A percentile compares a stretch with the other conserved stretches of the same genome.
phyloP scores from a whole-genome alignment of 1,139 yeast species.

The Suhomyces kunorum region DNA sequence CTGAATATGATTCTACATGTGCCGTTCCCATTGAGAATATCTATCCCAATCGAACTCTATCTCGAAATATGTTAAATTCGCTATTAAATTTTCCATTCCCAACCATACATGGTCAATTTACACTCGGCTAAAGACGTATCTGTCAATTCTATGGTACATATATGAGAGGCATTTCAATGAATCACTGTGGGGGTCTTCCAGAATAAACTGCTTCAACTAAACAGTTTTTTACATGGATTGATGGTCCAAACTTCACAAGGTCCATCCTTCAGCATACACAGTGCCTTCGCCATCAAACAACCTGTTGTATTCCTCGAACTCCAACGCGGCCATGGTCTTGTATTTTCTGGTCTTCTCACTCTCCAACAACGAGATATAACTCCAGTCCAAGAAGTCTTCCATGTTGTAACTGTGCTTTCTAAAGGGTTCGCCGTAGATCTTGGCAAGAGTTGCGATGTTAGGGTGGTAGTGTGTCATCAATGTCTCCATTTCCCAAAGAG shows the following conservation, averaged over 20 bases:
- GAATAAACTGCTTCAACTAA: no score
- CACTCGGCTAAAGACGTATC: no score
- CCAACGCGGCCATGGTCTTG: constrained; percentile 74
- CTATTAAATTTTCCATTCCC: no score
- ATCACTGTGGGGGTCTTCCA: no score
- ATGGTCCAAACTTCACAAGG: constrained; percentile 11
- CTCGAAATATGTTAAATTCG: no score
- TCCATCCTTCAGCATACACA: constrained; percentile 20
- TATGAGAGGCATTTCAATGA: no score
- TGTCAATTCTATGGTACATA: no score
- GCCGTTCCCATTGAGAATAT: no score
- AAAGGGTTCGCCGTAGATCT: constrained; percentile 86
- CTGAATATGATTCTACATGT: neutral
- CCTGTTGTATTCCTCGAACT: constrained; percentile 61
- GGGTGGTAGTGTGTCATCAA: constrained; percentile 92
- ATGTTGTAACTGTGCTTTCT: constrained; percentile 81
- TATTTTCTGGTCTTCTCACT: constrained; percentile 73
- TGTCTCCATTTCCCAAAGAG: constrained; percentile 89
- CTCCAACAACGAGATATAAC: constrained; percentile 69
- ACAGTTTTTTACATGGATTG: no score
- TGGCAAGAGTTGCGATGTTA: constrained; percentile 88
- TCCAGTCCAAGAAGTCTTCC: constrained; percentile 95
- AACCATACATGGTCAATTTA: no score
- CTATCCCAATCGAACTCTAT: no score
- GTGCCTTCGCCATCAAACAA: constrained; percentile 31